Evolutionary conservation across 176 grass and related monocot species (phyloP).

Genomic region (Pharus latifolius): DNA sequence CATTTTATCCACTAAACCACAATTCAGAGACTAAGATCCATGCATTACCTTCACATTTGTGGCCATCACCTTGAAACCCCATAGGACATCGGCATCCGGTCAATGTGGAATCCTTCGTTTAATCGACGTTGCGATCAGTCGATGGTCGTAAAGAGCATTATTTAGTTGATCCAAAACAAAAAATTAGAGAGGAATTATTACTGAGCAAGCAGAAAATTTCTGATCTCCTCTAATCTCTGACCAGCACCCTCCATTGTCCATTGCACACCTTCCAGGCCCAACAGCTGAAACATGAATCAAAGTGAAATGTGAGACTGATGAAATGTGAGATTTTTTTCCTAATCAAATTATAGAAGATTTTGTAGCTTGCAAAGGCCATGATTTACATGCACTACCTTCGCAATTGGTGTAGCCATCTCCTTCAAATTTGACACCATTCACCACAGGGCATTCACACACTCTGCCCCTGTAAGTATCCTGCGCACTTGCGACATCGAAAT

Average conservation of each 20-base stretch:
- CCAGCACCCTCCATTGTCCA: slow-evolving; percentile 88
- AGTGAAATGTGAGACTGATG: no score
- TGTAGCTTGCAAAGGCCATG: no score
- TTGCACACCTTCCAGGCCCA: slow-evolving; percentile 66
- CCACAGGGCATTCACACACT: slow-evolving; percentile 68
- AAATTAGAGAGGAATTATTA: neutral
- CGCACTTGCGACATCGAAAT: no score
- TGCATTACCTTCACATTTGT: slow-evolving; percentile 77
- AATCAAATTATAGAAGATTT: no score
- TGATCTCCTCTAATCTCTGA: slow-evolving; percentile 29
- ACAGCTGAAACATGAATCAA: slow-evolving; percentile 31
- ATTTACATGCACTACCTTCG: no score
- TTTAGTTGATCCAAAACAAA: no score
- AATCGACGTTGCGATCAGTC: neutral
- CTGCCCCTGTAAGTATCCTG: slow-evolving; percentile 94
- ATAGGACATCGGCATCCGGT: slow-evolving; percentile 59
- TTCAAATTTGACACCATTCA: slow-evolving; percentile 56
- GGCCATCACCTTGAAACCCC: slow-evolving; percentile 71
- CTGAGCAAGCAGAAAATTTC: slow-evolving; percentile 77
- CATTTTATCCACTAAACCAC: no score
- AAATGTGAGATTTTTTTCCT: no score
- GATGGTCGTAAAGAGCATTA: no score
- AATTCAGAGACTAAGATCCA: no score
- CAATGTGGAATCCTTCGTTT: slow-evolving; percentile 29
- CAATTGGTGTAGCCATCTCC: slow-evolving; percentile 82